A percentile compares a stretch with the other conserved stretches of the same genome.
These are phyloP conservation scores for Botrytis hyacinthi DNA, from an alignment of 2,329 filamentous ascomycete species.

Conservation along the genomic window DNA sequence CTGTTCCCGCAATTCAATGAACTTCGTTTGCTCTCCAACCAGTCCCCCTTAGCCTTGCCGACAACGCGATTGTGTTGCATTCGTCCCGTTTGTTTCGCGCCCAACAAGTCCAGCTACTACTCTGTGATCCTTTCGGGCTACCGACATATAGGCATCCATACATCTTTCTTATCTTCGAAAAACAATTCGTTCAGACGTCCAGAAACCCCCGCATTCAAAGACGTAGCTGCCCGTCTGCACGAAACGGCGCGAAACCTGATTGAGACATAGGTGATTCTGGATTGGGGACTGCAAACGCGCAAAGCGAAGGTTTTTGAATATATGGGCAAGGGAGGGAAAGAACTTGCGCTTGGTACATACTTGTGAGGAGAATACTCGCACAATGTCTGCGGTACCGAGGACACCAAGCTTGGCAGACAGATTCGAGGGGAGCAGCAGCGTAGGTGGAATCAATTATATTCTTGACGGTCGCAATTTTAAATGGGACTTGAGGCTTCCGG, in stretches of 20 bases:
- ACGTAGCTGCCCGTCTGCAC: neutral
- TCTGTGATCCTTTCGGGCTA: neutral
- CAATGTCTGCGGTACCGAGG: constrained; percentile 1
- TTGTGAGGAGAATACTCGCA: neutral
- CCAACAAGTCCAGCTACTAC: neutral
- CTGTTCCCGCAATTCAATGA: neutral
- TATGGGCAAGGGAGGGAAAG: neutral
- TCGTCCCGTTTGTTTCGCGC: neutral
- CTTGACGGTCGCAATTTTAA: neutral
- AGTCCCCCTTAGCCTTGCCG: neutral
- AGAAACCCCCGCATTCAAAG: neutral
- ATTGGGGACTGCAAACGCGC: neutral
- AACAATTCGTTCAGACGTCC: neutral
- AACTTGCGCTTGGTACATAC: neutral
- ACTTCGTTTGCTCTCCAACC: neutral
- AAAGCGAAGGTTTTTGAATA: neutral
- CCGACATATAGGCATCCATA: neutral
- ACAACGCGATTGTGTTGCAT: neutral
- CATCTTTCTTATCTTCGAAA: neutral
- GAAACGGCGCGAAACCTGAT: neutral
- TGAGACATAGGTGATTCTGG: neutral
- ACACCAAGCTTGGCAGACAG: neutral
- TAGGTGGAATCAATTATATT: neutral
- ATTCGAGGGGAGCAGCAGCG: neutral
- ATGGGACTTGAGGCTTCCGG: constrained; percentile 4